phyloP scores from a whole-genome alignment of 2,329 filamentous ascomycete species.

The Fusarium sp. region DNA sequence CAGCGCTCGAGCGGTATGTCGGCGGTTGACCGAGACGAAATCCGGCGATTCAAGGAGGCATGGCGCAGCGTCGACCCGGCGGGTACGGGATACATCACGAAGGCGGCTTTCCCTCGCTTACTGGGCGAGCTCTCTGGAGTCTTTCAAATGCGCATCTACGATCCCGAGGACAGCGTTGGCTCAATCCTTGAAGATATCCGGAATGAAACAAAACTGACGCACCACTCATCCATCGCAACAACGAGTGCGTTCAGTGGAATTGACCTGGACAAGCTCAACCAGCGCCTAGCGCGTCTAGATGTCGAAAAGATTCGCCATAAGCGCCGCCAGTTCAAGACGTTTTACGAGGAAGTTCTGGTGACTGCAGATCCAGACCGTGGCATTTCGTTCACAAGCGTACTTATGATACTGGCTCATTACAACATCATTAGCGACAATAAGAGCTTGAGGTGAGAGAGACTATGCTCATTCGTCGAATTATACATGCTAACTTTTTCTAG shows the following conservation, averaged over 20 bases:
- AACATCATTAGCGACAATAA: slow-evolving; percentile 99
- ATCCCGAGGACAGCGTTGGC: slow-evolving; percentile 88
- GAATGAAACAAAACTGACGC: slow-evolving; percentile 63
- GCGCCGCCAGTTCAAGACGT: slow-evolving; percentile 87
- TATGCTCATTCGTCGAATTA: not conserved
- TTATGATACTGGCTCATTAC: slow-evolving; percentile 98
- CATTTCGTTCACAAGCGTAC: slow-evolving; percentile 89
- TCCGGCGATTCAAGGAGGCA: slow-evolving; percentile 96
- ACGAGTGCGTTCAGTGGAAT: slow-evolving; percentile 68
- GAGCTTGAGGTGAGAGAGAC: slow-evolving; percentile 77
- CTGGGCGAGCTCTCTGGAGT: slow-evolving; percentile 93
- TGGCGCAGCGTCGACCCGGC: slow-evolving; percentile 96
- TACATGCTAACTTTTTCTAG: slow-evolving; percentile 58
- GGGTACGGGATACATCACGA: slow-evolving; percentile 90
- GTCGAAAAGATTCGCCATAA: slow-evolving; percentile 78
- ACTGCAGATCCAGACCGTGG: slow-evolving; percentile 90
- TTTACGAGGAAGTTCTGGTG: slow-evolving; percentile 96
- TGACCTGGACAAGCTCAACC: slow-evolving; percentile 81
- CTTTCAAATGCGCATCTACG: slow-evolving; percentile 97
- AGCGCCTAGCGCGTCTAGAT: slow-evolving; percentile 79
- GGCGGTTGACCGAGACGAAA: slow-evolving; percentile 90
- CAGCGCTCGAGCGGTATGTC: slow-evolving; percentile 94
- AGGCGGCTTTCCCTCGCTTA: slow-evolving; percentile 88
- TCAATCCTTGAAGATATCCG: slow-evolving; percentile 88
- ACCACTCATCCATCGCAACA: slow-evolving; percentile 67